phyloP scores from a whole-genome alignment of 768 basidiomycete genomes.

The Pholiota conissans region DNA sequence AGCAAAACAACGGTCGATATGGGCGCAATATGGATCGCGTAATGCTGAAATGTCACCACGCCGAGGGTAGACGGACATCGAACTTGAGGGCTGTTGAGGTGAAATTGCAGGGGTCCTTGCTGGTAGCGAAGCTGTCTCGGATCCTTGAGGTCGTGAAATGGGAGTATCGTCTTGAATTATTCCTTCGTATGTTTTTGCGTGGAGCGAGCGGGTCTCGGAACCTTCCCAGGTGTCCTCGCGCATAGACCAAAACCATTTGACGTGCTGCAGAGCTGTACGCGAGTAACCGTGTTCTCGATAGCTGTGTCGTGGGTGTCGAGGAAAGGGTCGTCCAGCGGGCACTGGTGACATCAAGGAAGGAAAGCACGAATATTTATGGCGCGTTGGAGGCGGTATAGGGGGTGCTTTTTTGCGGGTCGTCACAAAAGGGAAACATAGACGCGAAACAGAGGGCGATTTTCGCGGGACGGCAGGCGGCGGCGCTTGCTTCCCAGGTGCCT shows the following conservation, averaged over 20 bases:
- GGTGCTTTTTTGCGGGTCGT: constrained; percentile 19
- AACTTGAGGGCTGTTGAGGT: constrained; percentile 22
- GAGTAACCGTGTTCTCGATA: constrained; percentile 65
- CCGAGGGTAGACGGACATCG: constrained; percentile 54
- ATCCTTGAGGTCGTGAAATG: constrained; percentile 8
- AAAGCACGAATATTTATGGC: constrained; percentile 34
- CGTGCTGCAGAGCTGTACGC: constrained; percentile 54
- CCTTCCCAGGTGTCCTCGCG: constrained; percentile 54
- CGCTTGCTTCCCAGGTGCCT: background rate
- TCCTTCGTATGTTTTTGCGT: constrained; percentile 7
- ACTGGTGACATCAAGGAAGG: constrained; percentile 38
- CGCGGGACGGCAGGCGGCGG: constrained; percentile 17
- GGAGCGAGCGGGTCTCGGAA: constrained; percentile 21
- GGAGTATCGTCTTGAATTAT: background rate
- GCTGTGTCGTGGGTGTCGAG: constrained; percentile 36
- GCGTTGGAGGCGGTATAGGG: constrained; percentile 20
- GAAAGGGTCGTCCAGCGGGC: constrained; percentile 21
- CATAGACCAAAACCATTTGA: constrained; percentile 63
- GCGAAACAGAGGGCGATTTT: constrained; percentile 25
- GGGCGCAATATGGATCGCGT: constrained; percentile 54
- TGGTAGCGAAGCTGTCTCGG: constrained; percentile 11
- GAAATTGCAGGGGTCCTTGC: constrained; percentile 1
- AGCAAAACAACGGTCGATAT: constrained; percentile 61
- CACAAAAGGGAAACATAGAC: constrained; percentile 23
- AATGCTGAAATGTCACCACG: constrained; percentile 61